Conservation (phyloP, 257 asterid genomes). For the Ehretia macrophylla region DNA sequence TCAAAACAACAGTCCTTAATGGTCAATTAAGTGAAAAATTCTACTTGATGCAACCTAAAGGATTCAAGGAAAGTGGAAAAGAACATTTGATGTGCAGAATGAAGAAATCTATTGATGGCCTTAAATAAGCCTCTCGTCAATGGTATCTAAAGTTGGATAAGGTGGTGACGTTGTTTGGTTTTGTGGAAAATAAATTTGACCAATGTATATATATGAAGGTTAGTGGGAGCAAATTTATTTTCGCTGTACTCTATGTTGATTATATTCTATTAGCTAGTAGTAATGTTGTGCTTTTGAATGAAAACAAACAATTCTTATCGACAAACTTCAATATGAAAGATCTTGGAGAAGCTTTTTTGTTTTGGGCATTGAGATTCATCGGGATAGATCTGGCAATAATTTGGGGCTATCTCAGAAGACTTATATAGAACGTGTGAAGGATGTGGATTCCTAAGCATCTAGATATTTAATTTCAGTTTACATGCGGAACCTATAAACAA, state of each 20-base stretch:
- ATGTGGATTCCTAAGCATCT: too few species aligned
- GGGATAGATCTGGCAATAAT: not conserved
- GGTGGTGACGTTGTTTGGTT: too few species aligned
- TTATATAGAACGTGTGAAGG: not conserved
- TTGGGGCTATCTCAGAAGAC: not conserved
- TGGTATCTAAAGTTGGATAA: constrained; percentile 9
- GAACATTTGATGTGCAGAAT: too few species aligned
- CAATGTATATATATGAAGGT: constrained; percentile 1
- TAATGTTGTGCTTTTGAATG: not conserved
- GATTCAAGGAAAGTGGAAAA: too few species aligned
- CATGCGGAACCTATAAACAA: too few species aligned
- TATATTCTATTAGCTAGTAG: not conserved
- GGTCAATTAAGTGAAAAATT: too few species aligned
- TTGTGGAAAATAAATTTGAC: not conserved
- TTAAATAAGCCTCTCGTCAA: not conserved
- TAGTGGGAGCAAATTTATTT: not conserved
- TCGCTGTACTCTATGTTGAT: constrained; percentile 1
- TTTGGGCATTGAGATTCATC: not conserved
- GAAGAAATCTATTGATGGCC: not conserved
- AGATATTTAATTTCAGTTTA: too few species aligned
- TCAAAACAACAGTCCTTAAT: too few species aligned
- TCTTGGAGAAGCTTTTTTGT: not conserved
- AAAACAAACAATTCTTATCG: not conserved
- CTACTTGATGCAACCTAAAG: too few species aligned
- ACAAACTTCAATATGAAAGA: not conserved